phyloP scores from a whole-genome alignment of 768 basidiomycete species.

The Steccherinum ochraceum region DNA sequence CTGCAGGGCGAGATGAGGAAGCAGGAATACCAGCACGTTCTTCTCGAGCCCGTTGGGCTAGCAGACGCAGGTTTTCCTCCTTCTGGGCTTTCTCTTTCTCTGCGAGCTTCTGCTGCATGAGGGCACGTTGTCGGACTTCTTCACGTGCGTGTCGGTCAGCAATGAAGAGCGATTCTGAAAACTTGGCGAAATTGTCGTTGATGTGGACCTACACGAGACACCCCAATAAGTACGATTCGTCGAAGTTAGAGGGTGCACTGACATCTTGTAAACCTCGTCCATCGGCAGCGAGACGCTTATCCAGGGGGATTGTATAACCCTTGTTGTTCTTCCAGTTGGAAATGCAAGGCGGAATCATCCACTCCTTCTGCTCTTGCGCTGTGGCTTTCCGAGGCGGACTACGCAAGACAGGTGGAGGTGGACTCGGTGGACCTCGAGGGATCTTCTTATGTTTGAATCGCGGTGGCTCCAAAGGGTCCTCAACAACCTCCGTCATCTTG shows the following conservation, averaged over 20 bases:
- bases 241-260: slow-evolving; percentile 28
- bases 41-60: slow-evolving; percentile 92
- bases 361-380: slow-evolving; percentile 97
- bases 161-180: slow-evolving; percentile 92
- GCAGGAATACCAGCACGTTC: slow-evolving; percentile 78
- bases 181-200: slow-evolving; percentile 99
- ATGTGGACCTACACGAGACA: slow-evolving; percentile 70
- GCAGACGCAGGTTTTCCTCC: slow-evolving; percentile 89
- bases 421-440: slow-evolving; percentile 91
- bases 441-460: slow-evolving; percentile 99
- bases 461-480: slow-evolving; percentile 96
- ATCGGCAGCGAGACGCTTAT: slow-evolving; percentile 96
- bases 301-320: slow-evolving; percentile 97
- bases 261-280: slow-evolving; percentile 98
- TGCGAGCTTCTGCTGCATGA: slow-evolving; percentile 99
- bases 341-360: slow-evolving; percentile 99
- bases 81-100: slow-evolving; percentile 97
- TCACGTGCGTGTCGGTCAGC: slow-evolving; percentile 97
- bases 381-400: slow-evolving; percentile 96
- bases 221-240: not conserved
- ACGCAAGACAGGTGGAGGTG: slow-evolving; percentile 91
- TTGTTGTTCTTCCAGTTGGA: slow-evolving; percentile 99
- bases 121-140: slow-evolving; percentile 90
- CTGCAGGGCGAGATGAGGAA: slow-evolving; percentile 11
- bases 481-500: slow-evolving; percentile 97